Conservation (phyloP, 2,329 filamentous ascomycete species). For the Zymoseptoria tritici region DNA sequence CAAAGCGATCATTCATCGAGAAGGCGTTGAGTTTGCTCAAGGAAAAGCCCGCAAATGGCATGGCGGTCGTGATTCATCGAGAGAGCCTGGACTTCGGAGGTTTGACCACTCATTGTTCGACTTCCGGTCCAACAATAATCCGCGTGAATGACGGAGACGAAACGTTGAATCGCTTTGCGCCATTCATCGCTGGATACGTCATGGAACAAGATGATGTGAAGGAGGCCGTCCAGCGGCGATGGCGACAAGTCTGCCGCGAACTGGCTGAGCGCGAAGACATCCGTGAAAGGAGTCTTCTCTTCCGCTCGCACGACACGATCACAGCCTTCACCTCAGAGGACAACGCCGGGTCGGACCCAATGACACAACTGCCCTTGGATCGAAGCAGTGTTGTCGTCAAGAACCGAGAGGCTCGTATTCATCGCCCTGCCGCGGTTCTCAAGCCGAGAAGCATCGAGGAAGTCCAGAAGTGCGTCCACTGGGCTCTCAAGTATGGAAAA, state of each 20-base stretch:
- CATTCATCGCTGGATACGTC: constrained; percentile 45
- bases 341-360: constrained; percentile 38
- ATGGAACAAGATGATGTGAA: constrained; percentile 30
- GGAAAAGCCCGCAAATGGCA: constrained; percentile 31
- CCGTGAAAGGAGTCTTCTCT: constrained; percentile 37
- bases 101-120: constrained; percentile 43
- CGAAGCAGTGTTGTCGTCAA: constrained; percentile 36
- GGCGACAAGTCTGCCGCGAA: constrained; percentile 48
- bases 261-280: constrained; percentile 37
- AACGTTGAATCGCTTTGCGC: constrained; percentile 44
- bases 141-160: constrained; percentile 42
- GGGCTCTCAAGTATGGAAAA: constrained; percentile 44
- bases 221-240: constrained; percentile 30
- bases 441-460: constrained; percentile 43
- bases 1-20: constrained; percentile 42
- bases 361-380: constrained; percentile 34
- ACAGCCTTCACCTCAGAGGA: constrained; percentile 43
- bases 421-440: constrained; percentile 39
- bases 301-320: constrained; percentile 47
- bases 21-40: constrained; percentile 43
- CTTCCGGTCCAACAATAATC: constrained; percentile 41
- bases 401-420: constrained; percentile 44
- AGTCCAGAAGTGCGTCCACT: constrained; percentile 49
- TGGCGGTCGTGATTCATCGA: constrained; percentile 53
- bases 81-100: constrained; percentile 38